Percentiles rank a stretch among this genome's conserved stretches.
phyloP scores from a whole-genome alignment of 768 basidiomycete genomes.

The Phylloporus rhodoxanthus region DNA sequence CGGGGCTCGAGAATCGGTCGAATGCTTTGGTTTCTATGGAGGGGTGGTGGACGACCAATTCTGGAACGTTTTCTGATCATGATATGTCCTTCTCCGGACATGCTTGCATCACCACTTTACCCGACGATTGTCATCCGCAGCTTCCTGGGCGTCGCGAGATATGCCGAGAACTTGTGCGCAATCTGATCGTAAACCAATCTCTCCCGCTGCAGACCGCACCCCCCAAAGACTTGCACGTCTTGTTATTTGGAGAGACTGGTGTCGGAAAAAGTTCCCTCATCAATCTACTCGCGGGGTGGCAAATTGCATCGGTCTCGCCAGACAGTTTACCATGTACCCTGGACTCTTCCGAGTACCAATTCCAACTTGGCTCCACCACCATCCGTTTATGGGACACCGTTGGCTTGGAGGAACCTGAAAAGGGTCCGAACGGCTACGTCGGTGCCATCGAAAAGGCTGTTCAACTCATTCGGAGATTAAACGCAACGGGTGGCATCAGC shows the following conservation, averaged over 20 bases:
- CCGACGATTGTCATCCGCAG: slow-evolving; percentile 18
- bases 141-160: slow-evolving; percentile 15
- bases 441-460: slow-evolving; percentile 29
- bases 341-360: slow-evolving; percentile 22
- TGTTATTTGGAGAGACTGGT: slow-evolving; percentile 37
- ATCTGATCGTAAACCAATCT: slow-evolving; percentile 12
- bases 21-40: slow-evolving; percentile 24
- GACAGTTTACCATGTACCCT: slow-evolving; percentile 33
- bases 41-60: slow-evolving; percentile 36
- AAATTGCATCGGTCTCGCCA: slow-evolving; percentile 20
- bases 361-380: slow-evolving; percentile 17
- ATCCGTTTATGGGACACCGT: slow-evolving; percentile 32
- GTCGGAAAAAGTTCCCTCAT: slow-evolving; percentile 25
- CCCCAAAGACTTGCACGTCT: slow-evolving; percentile 27
- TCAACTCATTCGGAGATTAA: slow-evolving; percentile 30
- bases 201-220: slow-evolving; percentile 14
- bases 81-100: slow-evolving; percentile 31
- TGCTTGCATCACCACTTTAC: slow-evolving; percentile 35
- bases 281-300: slow-evolving; percentile 25
- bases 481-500: slow-evolving; percentile 31
- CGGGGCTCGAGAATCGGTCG: slow-evolving; percentile 27
- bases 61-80: slow-evolving; percentile 20
- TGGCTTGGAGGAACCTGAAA: slow-evolving; percentile 28
- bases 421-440: slow-evolving; percentile 15
- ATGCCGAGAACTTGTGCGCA: slow-evolving; percentile 17